Conservation (phyloP, 2,329 filamentous ascomycete genomes). For the Diaporthe humulicola region DNA sequence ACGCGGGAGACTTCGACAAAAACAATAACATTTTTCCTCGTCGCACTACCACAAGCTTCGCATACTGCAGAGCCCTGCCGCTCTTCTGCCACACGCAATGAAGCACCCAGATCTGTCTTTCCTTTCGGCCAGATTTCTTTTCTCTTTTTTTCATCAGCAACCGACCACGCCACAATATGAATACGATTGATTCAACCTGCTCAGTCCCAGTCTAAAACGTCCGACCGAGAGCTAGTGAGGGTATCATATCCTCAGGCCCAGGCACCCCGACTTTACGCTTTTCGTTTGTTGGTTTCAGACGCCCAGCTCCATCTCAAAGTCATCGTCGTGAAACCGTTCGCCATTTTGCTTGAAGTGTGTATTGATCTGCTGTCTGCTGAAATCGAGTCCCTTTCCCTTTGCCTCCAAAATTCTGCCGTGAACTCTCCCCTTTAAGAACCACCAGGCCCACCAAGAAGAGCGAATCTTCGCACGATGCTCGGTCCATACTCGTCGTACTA, state of each 20-base stretch:
- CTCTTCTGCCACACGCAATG: background rate
- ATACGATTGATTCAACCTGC: too few species aligned
- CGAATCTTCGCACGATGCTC: conserved; percentile 94
- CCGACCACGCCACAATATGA: background rate
- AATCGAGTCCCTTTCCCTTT: background rate
- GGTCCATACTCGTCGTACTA: conserved; percentile 97
- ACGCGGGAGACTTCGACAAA: too few species aligned
- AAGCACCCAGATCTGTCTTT: background rate
- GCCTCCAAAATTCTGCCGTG: background rate
- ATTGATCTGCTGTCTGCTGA: conserved; percentile 27
- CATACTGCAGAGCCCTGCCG: background rate
- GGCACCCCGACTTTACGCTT: background rate
- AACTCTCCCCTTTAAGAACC: conserved; percentile 67
- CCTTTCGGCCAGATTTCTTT: too few species aligned
- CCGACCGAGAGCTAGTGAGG: background rate
- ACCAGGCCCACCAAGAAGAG: conserved; percentile 90
- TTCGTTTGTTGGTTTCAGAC: background rate
- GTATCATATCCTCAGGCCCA: background rate
- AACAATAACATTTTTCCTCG: too few species aligned
- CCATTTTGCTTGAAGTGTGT: background rate
- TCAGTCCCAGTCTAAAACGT: background rate
- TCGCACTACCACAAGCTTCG: background rate
- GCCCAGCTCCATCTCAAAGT: too few species aligned
- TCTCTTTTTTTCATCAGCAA: background rate
- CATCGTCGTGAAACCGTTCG: background rate